phyloP scores from a whole-genome alignment of 768 basidiomycete genomes.

The Kwoniella dejecticola region DNA sequence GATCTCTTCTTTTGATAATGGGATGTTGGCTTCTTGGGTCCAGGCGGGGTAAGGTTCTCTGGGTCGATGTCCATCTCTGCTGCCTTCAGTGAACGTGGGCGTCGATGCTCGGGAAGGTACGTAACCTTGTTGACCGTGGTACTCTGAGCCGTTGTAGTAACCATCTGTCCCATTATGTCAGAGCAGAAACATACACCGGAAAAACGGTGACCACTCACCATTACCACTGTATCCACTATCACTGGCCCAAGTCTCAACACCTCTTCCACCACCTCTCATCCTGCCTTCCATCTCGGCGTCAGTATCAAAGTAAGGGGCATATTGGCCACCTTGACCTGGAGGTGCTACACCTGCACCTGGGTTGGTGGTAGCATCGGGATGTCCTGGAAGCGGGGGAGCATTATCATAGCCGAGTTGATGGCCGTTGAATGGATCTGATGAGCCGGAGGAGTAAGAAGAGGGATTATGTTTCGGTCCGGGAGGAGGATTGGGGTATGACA shows the following conservation, averaged over 20 bases:
- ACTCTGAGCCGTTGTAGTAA: slow-evolving; percentile 36
- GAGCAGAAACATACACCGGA: background rate
- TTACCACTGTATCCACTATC: slow-evolving; percentile 48
- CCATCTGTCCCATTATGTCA: slow-evolving; percentile 20
- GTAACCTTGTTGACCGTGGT: slow-evolving; percentile 45
- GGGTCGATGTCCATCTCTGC: slow-evolving; percentile 58
- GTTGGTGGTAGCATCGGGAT: slow-evolving; percentile 26
- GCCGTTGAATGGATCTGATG: slow-evolving; percentile 47
- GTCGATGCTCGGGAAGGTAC: slow-evolving; percentile 71
- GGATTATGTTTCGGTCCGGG: slow-evolving; percentile 44
- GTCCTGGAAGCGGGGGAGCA: slow-evolving; percentile 14
- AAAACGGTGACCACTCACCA: slow-evolving; percentile 22
- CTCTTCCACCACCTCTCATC: slow-evolving; percentile 52
- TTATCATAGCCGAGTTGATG: slow-evolving; percentile 40
- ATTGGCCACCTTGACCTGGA: slow-evolving; percentile 42
- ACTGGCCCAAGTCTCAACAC: slow-evolving; percentile 52
- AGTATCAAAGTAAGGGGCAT: slow-evolving; percentile 46
- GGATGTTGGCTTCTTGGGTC: slow-evolving; percentile 86
- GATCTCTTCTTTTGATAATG: slow-evolving; percentile 98
- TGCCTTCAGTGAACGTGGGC: slow-evolving; percentile 71
- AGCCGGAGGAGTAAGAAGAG: slow-evolving; percentile 46
- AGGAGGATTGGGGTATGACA: slow-evolving; percentile 49
- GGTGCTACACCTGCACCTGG: slow-evolving; percentile 42
- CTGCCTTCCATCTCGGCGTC: slow-evolving; percentile 49
- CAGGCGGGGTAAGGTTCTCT: slow-evolving; percentile 93